Conservation (phyloP, 805 yeast genomes). For the Ogataea minuta region DNA sequence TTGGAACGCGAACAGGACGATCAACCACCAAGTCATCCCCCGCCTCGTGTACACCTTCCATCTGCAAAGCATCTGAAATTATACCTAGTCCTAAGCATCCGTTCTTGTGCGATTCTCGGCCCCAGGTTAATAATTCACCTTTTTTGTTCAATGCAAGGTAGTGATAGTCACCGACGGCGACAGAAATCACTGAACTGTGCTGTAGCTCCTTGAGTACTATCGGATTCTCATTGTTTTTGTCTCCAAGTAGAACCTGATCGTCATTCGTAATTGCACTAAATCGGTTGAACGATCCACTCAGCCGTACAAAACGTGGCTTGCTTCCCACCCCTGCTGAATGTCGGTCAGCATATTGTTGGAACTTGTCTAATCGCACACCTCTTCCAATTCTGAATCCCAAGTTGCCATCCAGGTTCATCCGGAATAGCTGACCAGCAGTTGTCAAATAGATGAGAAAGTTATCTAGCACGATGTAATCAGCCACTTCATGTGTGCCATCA, state of each 20-base stretch:
- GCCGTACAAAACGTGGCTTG: constrained; percentile 41
- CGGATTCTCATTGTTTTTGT: constrained; percentile 34
- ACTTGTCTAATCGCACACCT: constrained; percentile 22
- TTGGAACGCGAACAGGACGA: constrained; percentile 42
- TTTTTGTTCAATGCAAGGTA: constrained; percentile 54
- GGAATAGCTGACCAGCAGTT: constrained; percentile 39
- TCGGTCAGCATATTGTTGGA: constrained; percentile 33
- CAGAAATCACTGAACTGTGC: constrained; percentile 46
- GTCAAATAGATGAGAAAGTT: constrained; percentile 50
- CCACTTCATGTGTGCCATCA: constrained; percentile 35
- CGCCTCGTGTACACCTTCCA: constrained; percentile 28
- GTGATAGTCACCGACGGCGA: constrained; percentile 75
- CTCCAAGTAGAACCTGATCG: constrained; percentile 45
- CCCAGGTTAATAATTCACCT: constrained; percentile 67
- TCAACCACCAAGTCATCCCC: constrained; percentile 36
- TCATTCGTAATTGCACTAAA: constrained; percentile 57
- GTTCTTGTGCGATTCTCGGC: constrained; percentile 55
- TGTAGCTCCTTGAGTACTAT: constrained; percentile 41
- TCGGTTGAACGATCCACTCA: constrained; percentile 53
- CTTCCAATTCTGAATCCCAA: constrained; percentile 11
- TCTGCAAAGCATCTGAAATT: constrained; percentile 11
- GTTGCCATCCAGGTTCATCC: constrained; percentile 30
- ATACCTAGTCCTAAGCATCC: constrained; percentile 73
- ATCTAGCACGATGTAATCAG: constrained; percentile 58
- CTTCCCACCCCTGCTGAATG: constrained; percentile 23